phyloP scores from a whole-genome alignment of 768 basidiomycete genomes.

The Trametes cinnabarina region DNA sequence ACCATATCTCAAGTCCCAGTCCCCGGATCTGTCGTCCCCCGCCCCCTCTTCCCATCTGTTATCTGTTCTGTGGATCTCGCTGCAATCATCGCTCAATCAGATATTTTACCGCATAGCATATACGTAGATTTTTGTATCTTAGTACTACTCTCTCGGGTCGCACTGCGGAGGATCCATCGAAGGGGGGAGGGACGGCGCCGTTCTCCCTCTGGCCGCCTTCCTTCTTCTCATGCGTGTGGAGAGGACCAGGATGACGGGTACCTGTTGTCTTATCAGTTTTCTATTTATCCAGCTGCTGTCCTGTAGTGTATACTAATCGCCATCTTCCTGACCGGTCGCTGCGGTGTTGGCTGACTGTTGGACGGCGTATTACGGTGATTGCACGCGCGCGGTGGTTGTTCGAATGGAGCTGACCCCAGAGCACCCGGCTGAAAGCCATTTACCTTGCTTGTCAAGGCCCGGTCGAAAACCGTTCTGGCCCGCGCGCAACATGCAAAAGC shows the following conservation, averaged over 20 bases:
- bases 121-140: conserved; percentile 31
- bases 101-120: conserved; percentile 32
- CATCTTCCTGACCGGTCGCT: not conserved
- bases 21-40: not conserved
- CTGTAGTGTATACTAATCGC: conserved; percentile 24
- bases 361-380: no score
- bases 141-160: conserved; percentile 21
- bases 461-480: no score
- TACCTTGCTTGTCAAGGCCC: no score
- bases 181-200: not conserved
- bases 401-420: no score
- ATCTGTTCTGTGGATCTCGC: conserved; percentile 25
- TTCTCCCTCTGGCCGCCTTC: not conserved
- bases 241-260: conserved; percentile 26
- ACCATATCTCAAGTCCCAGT: no score
- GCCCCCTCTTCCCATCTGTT: conserved; percentile 21
- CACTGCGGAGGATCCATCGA: conserved; percentile 8
- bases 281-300: conserved; percentile 27
- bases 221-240: conserved; percentile 12
- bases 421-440: no score
- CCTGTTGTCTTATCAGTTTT: conserved; percentile 32
- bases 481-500: no score
- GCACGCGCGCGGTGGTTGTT: no score
- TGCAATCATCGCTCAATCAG: conserved; percentile 26
- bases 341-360: no score